A percentile compares a stretch with the other conserved stretches of the same genome.
phyloP scores from a whole-genome alignment of 306 rosid species.

The Quillaja saponaria region DNA sequence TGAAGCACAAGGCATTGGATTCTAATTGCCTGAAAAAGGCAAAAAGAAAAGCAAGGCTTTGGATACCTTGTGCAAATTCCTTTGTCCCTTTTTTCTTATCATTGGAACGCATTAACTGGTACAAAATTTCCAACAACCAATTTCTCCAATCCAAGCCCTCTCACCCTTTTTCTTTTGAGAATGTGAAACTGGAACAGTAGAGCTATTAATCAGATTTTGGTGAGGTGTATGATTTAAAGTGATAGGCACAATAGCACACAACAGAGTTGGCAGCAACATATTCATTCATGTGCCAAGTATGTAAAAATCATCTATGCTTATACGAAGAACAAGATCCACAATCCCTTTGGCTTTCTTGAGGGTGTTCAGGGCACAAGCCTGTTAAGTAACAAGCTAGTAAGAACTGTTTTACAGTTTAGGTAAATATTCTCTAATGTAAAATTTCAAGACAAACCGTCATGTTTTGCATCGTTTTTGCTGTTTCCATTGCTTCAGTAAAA shows the following conservation, averaged over 20 bases:
- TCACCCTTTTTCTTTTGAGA: too few relatives aligned
- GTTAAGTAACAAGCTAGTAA: not conserved
- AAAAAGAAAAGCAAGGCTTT: constrained; percentile 15
- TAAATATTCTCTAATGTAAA: not conserved
- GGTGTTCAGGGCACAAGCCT: not conserved
- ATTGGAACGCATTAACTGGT: not conserved
- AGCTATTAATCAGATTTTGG: too few relatives aligned
- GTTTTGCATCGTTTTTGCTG: constrained; percentile 19
- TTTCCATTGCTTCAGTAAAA: constrained; percentile 58
- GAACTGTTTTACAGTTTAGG: not conserved
- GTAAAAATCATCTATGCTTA: too few relatives aligned
- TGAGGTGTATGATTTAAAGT: too few relatives aligned
- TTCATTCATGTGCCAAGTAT: too few relatives aligned
- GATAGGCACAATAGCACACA: too few relatives aligned
- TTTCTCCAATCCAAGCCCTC: too few relatives aligned
- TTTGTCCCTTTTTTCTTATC: not conserved
- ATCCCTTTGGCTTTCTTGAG: too few relatives aligned
- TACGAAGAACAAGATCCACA: too few relatives aligned
- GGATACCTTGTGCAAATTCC: constrained; percentile 7
- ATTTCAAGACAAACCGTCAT: constrained; percentile 29
- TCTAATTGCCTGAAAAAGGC: constrained; percentile 24
- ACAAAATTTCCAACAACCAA: not conserved
- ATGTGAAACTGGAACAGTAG: too few relatives aligned
- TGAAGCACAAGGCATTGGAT: constrained; percentile 40
- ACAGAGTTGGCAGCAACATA: too few relatives aligned